These are phyloP conservation scores for Thalia dealbata DNA, from an alignment of 176 grass and related monocot species.

Conservation along the genomic window DNA sequence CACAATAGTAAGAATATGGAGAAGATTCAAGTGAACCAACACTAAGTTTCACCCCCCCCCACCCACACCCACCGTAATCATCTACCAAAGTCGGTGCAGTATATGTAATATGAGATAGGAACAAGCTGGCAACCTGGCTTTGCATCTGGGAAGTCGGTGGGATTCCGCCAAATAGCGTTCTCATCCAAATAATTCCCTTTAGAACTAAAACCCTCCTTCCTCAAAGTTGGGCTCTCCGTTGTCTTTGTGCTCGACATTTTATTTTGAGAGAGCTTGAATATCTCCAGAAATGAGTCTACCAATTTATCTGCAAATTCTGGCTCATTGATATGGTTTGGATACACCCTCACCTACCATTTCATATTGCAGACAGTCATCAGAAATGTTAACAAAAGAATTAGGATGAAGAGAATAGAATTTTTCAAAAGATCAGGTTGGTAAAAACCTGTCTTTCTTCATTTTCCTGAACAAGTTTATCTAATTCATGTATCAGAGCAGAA, in stretches of 20 bases:
- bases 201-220: conserved; percentile 16
- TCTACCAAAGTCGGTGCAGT: too few relatives aligned
- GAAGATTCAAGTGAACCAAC: too few relatives aligned
- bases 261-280: conserved; percentile 33
- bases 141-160: conserved; percentile 60
- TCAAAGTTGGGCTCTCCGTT: conserved; percentile 20
- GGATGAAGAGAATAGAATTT: conserved; percentile 13
- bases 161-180: conserved; percentile 34
- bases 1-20: too few relatives aligned
- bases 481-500: conserved; percentile 58
- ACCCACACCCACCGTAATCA: too few relatives aligned
- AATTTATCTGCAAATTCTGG: conserved; percentile 65
- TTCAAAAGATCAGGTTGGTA: neutral
- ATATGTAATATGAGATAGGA: neutral
- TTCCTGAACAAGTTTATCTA: conserved; percentile 48
- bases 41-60: too few relatives aligned
- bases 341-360: conserved; percentile 48
- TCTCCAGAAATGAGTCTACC: conserved; percentile 69
- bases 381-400: neutral
- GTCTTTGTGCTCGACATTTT: conserved; percentile 16
- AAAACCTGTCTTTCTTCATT: conserved; percentile 59
- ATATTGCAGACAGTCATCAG: neutral
- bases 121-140: conserved; percentile 44
- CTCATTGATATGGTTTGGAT: conserved; percentile 92
- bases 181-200: conserved; percentile 32